A percentile compares a stretch with the other conserved stretches of the same genome.
Conservation (phyloP, 2,329 filamentous ascomycete genomes). For the Hypoxylon sp. region DNA sequence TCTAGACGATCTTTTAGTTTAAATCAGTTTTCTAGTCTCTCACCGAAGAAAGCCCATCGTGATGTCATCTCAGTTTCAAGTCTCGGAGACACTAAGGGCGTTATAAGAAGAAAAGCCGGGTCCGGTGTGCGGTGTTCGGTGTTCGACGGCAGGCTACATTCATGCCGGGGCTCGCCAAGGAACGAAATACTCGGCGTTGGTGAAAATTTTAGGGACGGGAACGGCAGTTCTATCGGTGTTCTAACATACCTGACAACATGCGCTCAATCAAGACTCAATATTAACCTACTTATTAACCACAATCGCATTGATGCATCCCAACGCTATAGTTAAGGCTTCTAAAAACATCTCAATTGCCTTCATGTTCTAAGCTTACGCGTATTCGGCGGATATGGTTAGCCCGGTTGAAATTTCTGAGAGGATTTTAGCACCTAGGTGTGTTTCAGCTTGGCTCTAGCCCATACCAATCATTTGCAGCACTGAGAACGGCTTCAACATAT, state of each 20-base stretch:
- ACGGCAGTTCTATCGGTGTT: background rate
- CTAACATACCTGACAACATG: background rate
- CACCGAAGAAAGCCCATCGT: constrained; percentile 4
- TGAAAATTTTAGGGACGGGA: background rate
- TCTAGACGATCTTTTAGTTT: background rate
- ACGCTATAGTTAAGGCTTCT: background rate
- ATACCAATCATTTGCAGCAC: background rate
- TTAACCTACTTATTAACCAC: background rate
- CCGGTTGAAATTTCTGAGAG: background rate
- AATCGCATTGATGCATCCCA: background rate
- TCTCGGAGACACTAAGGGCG: background rate
- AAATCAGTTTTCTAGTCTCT: background rate
- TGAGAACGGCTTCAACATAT: background rate
- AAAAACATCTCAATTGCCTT: background rate
- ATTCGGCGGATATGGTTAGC: background rate
- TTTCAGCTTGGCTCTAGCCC: background rate
- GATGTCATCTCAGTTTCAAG: background rate
- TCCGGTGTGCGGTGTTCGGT: background rate
- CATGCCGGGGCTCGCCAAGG: background rate
- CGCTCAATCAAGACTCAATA: background rate
- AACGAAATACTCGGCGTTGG: background rate
- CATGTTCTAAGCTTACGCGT: constrained; percentile 14
- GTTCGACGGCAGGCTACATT: background rate
- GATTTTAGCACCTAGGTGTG: background rate
- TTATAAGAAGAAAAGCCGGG: background rate